phyloP scores from a whole-genome alignment of 208 protist species.

The Acanthamoeba rhysodes region DNA sequence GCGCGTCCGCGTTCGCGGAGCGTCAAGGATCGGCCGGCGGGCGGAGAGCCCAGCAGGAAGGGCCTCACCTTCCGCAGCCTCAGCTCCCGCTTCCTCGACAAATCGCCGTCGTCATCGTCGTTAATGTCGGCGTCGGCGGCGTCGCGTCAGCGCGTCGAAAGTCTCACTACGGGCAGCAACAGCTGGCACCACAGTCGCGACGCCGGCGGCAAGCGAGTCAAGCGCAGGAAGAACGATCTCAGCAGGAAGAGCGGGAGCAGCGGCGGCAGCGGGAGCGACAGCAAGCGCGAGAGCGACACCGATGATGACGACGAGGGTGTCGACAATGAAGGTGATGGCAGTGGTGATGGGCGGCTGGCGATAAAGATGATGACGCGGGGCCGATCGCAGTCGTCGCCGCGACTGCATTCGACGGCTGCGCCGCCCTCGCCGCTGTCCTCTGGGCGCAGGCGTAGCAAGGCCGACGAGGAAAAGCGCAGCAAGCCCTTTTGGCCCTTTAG shows the following conservation, averaged over 20 bases:
- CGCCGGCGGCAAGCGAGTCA: not conserved
- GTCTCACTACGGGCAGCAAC: not conserved
- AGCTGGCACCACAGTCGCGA: not conserved
- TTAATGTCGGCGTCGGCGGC: not conserved
- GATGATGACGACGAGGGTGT: not conserved
- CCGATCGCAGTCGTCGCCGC: not conserved
- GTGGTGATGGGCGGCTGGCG: not conserved
- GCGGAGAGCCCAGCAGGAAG: not conserved
- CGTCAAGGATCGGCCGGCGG: not conserved
- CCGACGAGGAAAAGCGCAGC: not conserved
- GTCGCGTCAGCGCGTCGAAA: not conserved
- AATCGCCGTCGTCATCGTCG: not conserved
- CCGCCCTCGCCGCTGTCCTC: not conserved
- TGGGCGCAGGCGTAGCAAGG: not conserved
- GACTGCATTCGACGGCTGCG: not conserved
- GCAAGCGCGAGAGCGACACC: not conserved
- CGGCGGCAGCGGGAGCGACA: not conserved
- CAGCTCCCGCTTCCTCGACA: conserved; percentile 11
- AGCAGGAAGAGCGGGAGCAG: not conserved
- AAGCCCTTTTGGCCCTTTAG: not conserved
- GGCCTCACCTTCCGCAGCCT: conserved; percentile 37
- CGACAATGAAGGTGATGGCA: not conserved
- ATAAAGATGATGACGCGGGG: not conserved
- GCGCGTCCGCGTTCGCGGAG: not conserved
- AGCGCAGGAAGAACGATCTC: not conserved